A percentile compares a stretch with the other conserved stretches of the same genome.
Conservation (phyloP, 2,329 filamentous ascomycete genomes). For the Hymenoscyphus repandus region DNA sequence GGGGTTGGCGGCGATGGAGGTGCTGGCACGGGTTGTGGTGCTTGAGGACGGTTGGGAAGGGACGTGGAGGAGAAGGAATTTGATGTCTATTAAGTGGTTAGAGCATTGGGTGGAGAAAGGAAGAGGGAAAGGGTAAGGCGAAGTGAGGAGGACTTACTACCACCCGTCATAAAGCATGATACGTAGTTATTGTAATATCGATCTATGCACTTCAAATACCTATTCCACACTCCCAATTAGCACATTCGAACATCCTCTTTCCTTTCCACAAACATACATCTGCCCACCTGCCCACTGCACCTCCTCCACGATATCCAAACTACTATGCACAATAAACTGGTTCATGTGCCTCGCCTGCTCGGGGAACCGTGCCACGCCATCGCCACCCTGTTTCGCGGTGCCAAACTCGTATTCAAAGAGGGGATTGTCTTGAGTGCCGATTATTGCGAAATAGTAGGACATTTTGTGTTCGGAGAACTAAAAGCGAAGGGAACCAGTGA, state of each 20-base stretch:
- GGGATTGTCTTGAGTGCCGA: conserved; percentile 92
- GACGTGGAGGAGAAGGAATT: conserved; percentile 91
- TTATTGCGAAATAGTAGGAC: conserved; percentile 98
- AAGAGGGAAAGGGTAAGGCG: not conserved
- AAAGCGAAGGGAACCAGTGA: too few relatives aligned
- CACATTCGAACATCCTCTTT: too few relatives aligned
- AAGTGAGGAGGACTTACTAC: conserved; percentile 41
- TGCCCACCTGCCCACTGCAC: conserved; percentile 86
- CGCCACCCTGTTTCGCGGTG: conserved; percentile 91
- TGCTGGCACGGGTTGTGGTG: conserved; percentile 48
- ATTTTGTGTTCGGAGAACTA: conserved; percentile 46
- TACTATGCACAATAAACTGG: conserved; percentile 94
- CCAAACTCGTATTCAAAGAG: conserved; percentile 97
- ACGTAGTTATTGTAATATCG: conserved; percentile 95
- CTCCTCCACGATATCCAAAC: conserved; percentile 92
- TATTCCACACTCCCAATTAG: conserved; percentile 34
- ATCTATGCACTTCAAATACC: conserved; percentile 95
- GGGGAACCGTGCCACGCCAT: conserved; percentile 82
- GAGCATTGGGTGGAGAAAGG: not conserved
- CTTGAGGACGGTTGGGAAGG: conserved; percentile 50
- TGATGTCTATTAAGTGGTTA: conserved; percentile 49
- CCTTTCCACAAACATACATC: too few relatives aligned
- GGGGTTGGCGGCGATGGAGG: conserved; percentile 77
- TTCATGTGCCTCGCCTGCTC: conserved; percentile 90
- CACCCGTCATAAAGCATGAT: conserved; percentile 88